Evolutionary conservation across 495 filamentous ascomycete genomes (phyloP).

Genomic region (Trichoderma gamsii): DNA sequence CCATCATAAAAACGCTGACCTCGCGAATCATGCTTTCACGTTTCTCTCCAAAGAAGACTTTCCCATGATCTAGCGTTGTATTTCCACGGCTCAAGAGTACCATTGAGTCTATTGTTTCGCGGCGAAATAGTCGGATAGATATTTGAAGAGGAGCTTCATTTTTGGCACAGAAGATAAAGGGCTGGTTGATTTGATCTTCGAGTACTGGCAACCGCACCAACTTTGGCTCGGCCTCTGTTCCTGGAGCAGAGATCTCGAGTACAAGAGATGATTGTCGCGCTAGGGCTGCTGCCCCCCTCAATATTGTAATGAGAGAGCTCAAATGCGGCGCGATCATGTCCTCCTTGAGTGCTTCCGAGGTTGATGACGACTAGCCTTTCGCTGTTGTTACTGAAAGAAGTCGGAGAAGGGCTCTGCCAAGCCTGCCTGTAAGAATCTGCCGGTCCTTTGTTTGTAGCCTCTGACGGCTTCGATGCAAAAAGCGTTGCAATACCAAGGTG

Average conservation of each 20-base stretch:
- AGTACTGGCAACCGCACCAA: conserved; percentile 26
- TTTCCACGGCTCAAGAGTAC: background rate
- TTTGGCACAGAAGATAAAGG: conserved; percentile 23
- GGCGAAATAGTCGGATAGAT: background rate
- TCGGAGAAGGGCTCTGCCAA: background rate
- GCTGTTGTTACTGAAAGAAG: conserved; percentile 18
- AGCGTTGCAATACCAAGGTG: conserved; percentile 43
- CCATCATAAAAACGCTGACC: conserved; percentile 27
- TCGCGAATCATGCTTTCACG: conserved; percentile 31
- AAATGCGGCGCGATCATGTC: conserved; percentile 3
- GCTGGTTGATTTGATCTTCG: conserved; percentile 26
- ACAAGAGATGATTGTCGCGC: background rate
- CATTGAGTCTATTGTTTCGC: background rate
- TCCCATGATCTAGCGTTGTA: background rate
- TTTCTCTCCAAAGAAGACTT: conserved; percentile 19
- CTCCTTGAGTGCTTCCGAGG: conserved; percentile 14
- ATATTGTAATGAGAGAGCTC: background rate
- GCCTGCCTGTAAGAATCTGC: background rate
- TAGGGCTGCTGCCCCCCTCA: too few species aligned
- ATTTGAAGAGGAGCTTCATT: conserved; percentile 10
- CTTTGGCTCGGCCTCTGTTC: background rate
- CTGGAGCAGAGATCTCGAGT: background rate
- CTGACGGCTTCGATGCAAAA: background rate
- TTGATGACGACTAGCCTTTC: conserved; percentile 22
- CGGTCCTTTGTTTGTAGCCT: background rate